Evolutionary conservation across 176 grass and related monocot genomes (phyloP).

Genomic region (Oryza officinalis): DNA sequence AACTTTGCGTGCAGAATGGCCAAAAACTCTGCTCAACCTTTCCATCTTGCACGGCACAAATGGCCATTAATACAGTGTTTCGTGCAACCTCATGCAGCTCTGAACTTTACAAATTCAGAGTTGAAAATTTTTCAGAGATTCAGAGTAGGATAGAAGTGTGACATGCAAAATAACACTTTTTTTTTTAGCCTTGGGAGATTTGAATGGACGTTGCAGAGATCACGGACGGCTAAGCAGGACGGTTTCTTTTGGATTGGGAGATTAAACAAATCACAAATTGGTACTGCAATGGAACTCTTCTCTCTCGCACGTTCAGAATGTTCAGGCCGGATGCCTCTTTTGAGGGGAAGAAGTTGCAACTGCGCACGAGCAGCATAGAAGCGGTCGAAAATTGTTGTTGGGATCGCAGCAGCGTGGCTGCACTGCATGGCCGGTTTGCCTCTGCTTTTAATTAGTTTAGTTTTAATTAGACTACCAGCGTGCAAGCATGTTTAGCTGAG

Average conservation of each 20-base stretch:
- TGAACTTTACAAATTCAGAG: background rate
- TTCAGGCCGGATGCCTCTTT: background rate
- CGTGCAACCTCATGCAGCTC: background rate
- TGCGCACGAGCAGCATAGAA: slow-evolving; percentile 16
- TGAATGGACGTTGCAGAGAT: background rate
- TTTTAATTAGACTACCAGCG: background rate
- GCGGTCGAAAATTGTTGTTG: background rate
- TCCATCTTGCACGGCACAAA: background rate
- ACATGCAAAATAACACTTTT: background rate
- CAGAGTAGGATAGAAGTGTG: background rate
- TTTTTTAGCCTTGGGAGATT: background rate
- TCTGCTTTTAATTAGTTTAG: background rate
- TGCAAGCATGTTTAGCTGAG: background rate
- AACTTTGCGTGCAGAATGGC: slow-evolving; percentile 45
- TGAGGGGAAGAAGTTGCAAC: background rate
- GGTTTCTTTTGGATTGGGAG: background rate
- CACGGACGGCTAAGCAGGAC: background rate
- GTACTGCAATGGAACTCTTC: background rate
- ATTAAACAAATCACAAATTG: background rate
- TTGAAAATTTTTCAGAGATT: background rate
- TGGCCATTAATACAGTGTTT: background rate
- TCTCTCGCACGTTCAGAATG: background rate
- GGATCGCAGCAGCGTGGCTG: slow-evolving; percentile 34
- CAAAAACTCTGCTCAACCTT: background rate
- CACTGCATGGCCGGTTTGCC: background rate